Evolutionary conservation across 257 asterid species (phyloP).

Genomic region (Nicotiana knightiana): DNA sequence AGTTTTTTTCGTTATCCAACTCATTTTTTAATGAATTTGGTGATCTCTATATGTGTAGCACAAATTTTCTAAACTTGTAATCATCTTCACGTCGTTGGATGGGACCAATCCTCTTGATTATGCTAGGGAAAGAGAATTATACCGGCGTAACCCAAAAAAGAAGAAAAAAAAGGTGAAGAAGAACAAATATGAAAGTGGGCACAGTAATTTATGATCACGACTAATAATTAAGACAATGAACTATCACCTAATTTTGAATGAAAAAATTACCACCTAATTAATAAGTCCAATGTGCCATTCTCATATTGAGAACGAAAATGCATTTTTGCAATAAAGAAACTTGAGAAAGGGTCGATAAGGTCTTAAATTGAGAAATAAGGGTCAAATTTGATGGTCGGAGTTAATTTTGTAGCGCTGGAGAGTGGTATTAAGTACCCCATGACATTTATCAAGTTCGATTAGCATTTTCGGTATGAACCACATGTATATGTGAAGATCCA

Average conservation of each 20-base stretch:
- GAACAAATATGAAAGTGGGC: neutral
- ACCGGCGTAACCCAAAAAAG: neutral
- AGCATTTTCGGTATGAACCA: too few species aligned
- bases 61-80: neutral
- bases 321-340: neutral
- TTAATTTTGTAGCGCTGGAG: too few species aligned
- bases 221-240: neutral
- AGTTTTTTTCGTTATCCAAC: too few species aligned
- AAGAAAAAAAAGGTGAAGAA: neutral
- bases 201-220: neutral
- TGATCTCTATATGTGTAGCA: too few species aligned
- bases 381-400: too few species aligned
- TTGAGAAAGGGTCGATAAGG: neutral
- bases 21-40: too few species aligned
- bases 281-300: neutral
- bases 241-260: slow-evolving; percentile 2
- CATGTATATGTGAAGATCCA: too few species aligned
- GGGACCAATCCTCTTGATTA: slow-evolving; percentile 6
- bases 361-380: neutral
- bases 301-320: neutral
- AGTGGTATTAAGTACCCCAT: too few species aligned
- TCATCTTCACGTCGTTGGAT: slow-evolving; percentile 1
- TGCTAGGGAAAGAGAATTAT: neutral
- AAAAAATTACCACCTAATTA: neutral
- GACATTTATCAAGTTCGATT: too few species aligned